Base-by-base conservation (phyloP, 441 rosid genomes). In the Arabidopsis lyrata region DNA sequence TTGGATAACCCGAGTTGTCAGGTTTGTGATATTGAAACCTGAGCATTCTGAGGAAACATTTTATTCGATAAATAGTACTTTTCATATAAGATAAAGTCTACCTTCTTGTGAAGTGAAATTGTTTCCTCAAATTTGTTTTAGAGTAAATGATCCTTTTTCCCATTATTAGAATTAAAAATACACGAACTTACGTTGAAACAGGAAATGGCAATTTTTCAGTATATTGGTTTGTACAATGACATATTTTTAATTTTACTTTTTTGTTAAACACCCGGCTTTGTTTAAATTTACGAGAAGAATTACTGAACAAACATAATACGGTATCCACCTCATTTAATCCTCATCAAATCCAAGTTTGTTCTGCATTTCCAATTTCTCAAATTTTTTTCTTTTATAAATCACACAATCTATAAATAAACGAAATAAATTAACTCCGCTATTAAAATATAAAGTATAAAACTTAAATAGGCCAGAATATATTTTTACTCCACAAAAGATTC, bases 161-260 rank as follows among this genome's bases (percentile, higher is more conserved):
- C 16, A 13, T 41, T 9, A 78, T 89, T 44, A 88, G 35, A 6
- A 5, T 29, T 20, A 11, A 4, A 18, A 49, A 9, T 47, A 16
- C 52, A 29, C 5, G 31, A 29, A 29, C 5, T 29, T 29, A 29
- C 31, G 31, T 29, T 29, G 31, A 29, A 29, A 29, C 31, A 29
- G 5, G 5, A 29, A 29, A 4, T 29, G 31, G 31, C 31, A 29
- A 29, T 4, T 29, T 29, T 29, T 18, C n/a, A 29, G 0, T 4
- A 29, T 4, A 29, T 29, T 29, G 0, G 31, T 3, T 29, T 29
- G 31, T 29, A 29, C 31, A 29, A 29, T 29, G 31, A 29, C 31
- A 0, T 29, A n/a, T 4, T 29, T 29, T 29, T 29, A 24, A 24
- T 24, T 24, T 22, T 24, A 24, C 27, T 29, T 29, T 29, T 0